Conservation (phyloP, 371 early-diverging fungal genomes). For the Lichtheimia hyalospora region DNA sequence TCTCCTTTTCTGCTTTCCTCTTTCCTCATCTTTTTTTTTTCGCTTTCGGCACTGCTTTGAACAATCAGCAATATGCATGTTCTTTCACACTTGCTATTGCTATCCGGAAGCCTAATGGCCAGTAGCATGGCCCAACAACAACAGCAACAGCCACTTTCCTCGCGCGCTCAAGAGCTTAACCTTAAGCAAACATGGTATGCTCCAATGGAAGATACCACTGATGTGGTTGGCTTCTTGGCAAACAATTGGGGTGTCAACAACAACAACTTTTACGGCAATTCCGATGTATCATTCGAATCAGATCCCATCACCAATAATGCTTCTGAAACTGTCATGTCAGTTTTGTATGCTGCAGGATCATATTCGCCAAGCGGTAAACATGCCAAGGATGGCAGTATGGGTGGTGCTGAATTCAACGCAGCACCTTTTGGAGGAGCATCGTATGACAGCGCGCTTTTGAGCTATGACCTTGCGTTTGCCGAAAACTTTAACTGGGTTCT, state of each 20-base stretch:
- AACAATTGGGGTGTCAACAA: constrained; percentile 23
- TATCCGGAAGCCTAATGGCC: no score
- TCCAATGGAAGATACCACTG: constrained; percentile 14
- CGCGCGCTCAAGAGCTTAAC: constrained; percentile 24
- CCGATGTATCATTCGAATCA: constrained; percentile 40
- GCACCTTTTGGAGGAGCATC: constrained; percentile 31
- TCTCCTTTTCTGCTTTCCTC: no score
- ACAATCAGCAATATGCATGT: no score
- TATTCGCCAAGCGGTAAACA: constrained; percentile 30
- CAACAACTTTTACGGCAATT: constrained; percentile 19
- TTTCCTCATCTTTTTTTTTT: no score
- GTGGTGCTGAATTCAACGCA: constrained; percentile 51
- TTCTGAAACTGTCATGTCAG: constrained; percentile 27
- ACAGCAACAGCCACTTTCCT: not conserved
- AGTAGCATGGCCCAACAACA: constrained; percentile 7
- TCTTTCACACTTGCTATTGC: no score
- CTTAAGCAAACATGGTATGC: constrained; percentile 36
- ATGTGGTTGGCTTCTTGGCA: constrained; percentile 16
- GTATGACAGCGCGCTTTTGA: constrained; percentile 46
- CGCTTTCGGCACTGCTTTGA: no score
- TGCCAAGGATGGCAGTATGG: constrained; percentile 23
- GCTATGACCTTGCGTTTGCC: constrained; percentile 58
- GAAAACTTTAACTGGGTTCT: constrained; percentile 53
- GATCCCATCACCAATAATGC: constrained; percentile 39
- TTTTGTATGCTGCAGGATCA: constrained; percentile 47